A percentile compares a stretch with the other conserved stretches of the same genome.
These are phyloP conservation scores for Phytopythium mirpurense DNA, from an alignment of 352 stramenopile genomes.

Conservation along the genomic window DNA sequence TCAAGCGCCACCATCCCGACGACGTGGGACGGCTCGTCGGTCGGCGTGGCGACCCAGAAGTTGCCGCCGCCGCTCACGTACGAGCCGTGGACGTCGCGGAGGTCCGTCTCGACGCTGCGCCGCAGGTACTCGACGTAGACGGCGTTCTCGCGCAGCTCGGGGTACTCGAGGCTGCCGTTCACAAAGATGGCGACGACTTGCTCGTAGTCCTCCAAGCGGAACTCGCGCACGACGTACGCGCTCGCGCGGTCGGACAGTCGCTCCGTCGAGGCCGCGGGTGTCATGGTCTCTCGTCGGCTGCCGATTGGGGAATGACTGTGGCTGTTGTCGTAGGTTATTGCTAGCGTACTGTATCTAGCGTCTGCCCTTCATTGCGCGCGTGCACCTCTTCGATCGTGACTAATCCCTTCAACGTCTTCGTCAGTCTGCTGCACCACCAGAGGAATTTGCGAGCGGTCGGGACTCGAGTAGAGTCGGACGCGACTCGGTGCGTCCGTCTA, in stretches of 20 bases:
- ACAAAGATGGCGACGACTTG: conserved; percentile 21
- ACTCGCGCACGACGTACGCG: conserved; percentile 18
- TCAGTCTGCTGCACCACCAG: too few species aligned
- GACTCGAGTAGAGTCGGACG: too few species aligned
- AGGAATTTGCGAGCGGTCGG: not conserved
- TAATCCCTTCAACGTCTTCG: not conserved
- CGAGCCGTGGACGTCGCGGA: conserved; percentile 21
- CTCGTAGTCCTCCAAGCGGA: conserved; percentile 14
- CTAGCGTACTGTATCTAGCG: too few species aligned
- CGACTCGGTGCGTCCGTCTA: not conserved
- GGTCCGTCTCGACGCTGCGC: conserved; percentile 18
- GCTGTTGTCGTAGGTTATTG: too few species aligned
- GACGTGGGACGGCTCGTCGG: conserved; percentile 5
- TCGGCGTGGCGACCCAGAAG: conserved; percentile 27
- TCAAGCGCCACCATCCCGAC: conserved; percentile 33
- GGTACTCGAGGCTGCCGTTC: conserved; percentile 27
- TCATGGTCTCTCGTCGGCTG: not conserved
- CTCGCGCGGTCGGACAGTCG: not conserved
- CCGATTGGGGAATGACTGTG: not conserved
- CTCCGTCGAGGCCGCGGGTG: not conserved
- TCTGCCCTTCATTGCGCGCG: too few species aligned
- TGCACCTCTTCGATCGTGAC: conserved; percentile 5
- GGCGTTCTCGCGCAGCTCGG: conserved; percentile 15
- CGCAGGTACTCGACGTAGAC: conserved; percentile 18
- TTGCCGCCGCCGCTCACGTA: conserved; percentile 22